These are phyloP conservation scores for Pulveroboletus sp. DNA, from an alignment of 768 basidiomycete species.

Conservation along the genomic window DNA sequence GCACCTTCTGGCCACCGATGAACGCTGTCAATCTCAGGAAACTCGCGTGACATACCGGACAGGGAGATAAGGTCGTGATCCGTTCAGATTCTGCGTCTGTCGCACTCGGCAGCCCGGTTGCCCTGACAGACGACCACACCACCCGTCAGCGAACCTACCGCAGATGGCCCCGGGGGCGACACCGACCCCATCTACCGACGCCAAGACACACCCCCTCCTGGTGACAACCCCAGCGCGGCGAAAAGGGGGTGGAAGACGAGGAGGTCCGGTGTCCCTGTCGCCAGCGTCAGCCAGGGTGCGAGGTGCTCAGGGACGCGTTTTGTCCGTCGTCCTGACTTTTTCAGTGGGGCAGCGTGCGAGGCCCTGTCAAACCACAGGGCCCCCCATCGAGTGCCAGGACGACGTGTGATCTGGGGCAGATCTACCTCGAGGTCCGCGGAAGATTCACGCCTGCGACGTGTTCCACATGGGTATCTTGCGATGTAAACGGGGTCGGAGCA, in stretches of 20 bases:
- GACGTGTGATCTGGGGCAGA: slow-evolving; percentile 21
- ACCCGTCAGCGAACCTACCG: background rate
- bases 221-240: slow-evolving; percentile 15
- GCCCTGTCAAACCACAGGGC: slow-evolving; percentile 6
- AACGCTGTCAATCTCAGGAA: slow-evolving; percentile 11
- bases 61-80: slow-evolving; percentile 32
- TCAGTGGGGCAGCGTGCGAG: background rate
- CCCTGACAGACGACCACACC: slow-evolving; percentile 2
- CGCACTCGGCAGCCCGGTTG: background rate
- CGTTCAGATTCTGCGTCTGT: slow-evolving; percentile 19
- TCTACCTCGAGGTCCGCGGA: slow-evolving; percentile 30
- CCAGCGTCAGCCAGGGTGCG: slow-evolving; percentile 10
- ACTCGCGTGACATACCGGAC: slow-evolving; percentile 5
- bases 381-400: slow-evolving; percentile 14
- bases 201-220: background rate
- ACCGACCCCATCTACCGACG: slow-evolving; percentile 11
- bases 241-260: slow-evolving; percentile 26
- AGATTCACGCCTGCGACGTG: slow-evolving; percentile 28
- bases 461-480: slow-evolving; percentile 30
- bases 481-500: slow-evolving; percentile 28
- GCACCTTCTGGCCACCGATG: slow-evolving; percentile 16
- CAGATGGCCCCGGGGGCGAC: slow-evolving; percentile 13
- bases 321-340: slow-evolving; percentile 20
- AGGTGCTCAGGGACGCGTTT: background rate
- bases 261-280: background rate